Evolutionary conservation across 495 filamentous ascomycete genomes (phyloP), one percentile per base, ranked within the genome.

Genomic region (Xylaria intraflava): DNA sequence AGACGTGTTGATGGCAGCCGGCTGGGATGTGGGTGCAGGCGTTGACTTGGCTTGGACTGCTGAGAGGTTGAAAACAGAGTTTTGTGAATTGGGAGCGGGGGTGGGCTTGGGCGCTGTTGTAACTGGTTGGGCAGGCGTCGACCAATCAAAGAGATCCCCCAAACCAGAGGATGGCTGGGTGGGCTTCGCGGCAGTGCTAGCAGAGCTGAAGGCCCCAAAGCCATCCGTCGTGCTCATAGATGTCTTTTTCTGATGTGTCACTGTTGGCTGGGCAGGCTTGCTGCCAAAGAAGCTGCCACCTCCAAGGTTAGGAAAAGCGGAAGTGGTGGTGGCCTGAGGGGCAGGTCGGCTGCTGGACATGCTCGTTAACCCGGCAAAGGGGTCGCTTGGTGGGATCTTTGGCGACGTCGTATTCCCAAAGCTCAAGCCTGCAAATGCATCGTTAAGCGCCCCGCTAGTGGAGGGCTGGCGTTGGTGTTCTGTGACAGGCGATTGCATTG

Each of bases 381-480:
- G 69, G 55, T 77, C 73, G 8, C 84, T 85, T 14, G 78, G 75
- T 12, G 75, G 67, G 24, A 62, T 65, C 61, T 68, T 79, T 63
- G 84, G 72, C 3, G 83, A 72, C 22, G 81, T 70, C 8, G 81
- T 62, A 72, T 65, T 71, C 12, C 62, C 68, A 65, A 98, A 91
- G 58, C 82, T 88, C 17, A 98, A 69, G 44, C 83, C 80, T 60
- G 89, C 84, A 65, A 98, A 98, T 2, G 90, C 89, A 71, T 96
- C 90, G 53, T 87, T 84, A 46, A 98, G 69, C 3, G 85, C 87
- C 6, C 87, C 84, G 60, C 89, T 77, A 29, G 49, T 58, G 22
- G 85, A 79, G 8, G 68, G 61, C 48, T 78, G 69, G 14, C 62
- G 57, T 44, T 79, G 70, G 26, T 69, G 72, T 53, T 60, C 57